Base-by-base conservation (phyloP, 306 rosid genomes). In the Betula pendula region DNA sequence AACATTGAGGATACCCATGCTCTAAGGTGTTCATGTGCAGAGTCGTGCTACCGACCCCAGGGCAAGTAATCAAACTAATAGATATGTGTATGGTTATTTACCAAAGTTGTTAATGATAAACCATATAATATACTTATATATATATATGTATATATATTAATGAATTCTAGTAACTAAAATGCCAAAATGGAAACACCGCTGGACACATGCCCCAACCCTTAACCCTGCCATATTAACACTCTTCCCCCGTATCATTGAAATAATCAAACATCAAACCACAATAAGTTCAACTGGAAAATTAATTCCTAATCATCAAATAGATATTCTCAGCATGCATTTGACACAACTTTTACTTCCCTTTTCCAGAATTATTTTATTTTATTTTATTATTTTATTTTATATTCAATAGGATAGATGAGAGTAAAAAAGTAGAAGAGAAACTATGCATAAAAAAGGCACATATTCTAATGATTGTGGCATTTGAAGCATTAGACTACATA, bases 1-100 rank as follows among this genome's bases (percentile, higher is more conserved):
- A 59, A 27, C 66, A 27, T 38, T 65, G 45, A 65, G 48, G 70
- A 65, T 35, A n/a, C 70, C 70, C 70, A 9, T 65, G 40, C 70
- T 31, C 25, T 8, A 33, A 65, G 70, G 14, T 19, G 20, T n/a
- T 4, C 70, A 38, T n/a, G 8, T 62, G 44, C 15, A 17, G 44
- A 35, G 68, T 65, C 38, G 5, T 17, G n/a, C 43, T 59, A 13
- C 67, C 19, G 25, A 59, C 35, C 13, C 35, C 14, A 58, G 15
- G 66, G 35, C 35, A 25, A 58, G 38, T 24, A 58, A 58, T 58
- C 2, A 58, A 58, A 58, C 19, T 24, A 56, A 24, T 4, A 24
- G 12, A 29, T 29, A 8, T 4, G 9, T 12, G 3, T 24, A 58
- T 25, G 17, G 66, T 11, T 58, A 29, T 25, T 25, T 58, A n/a